Evolutionary conservation across 2,329 filamentous ascomycete species (phyloP).

Genomic region (Aspergillus piperis): DNA sequence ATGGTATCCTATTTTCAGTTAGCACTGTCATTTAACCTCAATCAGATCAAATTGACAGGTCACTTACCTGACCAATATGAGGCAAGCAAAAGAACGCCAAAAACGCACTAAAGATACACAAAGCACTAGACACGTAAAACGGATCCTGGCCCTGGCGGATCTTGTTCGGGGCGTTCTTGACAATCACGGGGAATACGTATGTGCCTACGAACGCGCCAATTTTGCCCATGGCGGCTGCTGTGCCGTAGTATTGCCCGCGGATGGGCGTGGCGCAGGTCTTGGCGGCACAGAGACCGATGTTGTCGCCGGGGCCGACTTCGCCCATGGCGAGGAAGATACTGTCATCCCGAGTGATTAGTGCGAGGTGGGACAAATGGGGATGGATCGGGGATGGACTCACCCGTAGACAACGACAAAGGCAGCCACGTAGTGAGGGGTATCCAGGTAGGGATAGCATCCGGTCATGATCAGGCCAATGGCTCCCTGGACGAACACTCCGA

Average conservation of each 20-base stretch:
- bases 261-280: slow-evolving; percentile 88
- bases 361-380: not conserved
- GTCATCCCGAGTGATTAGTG: not conserved
- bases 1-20: slow-evolving; percentile 68
- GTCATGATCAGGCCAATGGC: slow-evolving; percentile 88
- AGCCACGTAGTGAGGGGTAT: slow-evolving; percentile 65
- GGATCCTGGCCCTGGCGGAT: slow-evolving; percentile 74
- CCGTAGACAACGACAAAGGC: slow-evolving; percentile 79
- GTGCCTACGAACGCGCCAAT: slow-evolving; percentile 76
- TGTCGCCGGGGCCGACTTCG: slow-evolving; percentile 84
- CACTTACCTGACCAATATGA: slow-evolving; percentile 62
- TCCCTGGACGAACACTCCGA: slow-evolving; percentile 72
- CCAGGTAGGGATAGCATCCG: slow-evolving; percentile 71
- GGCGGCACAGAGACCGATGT: slow-evolving; percentile 82
- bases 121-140: slow-evolving; percentile 77
- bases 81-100: slow-evolving; percentile 70
- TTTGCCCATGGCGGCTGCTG: slow-evolving; percentile 50
- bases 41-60: no score
- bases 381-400: slow-evolving; percentile 25
- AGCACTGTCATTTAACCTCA: not conserved
- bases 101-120: slow-evolving; percentile 74
- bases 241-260: slow-evolving; percentile 71
- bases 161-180: slow-evolving; percentile 56
- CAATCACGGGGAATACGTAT: slow-evolving; percentile 75
- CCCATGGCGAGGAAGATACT: slow-evolving; percentile 73